Conservation (phyloP, 2,329 filamentous ascomycete genomes). For the Aspergillus fijiensis region DNA sequence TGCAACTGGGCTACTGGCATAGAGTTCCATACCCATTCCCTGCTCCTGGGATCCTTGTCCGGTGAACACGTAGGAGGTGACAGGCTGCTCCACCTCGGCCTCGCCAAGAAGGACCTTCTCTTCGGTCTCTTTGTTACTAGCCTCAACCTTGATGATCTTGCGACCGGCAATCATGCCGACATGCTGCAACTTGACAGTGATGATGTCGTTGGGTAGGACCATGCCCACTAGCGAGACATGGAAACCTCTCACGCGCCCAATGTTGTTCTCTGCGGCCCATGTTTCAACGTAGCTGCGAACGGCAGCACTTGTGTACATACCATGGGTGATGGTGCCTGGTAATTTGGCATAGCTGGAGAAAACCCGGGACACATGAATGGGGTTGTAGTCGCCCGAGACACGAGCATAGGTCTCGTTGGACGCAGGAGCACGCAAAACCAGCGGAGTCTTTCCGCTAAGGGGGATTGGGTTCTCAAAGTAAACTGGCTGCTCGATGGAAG, state of each 20-base stretch:
- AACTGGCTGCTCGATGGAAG: constrained; percentile 91
- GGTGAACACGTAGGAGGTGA: constrained; percentile 96
- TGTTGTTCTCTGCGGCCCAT: constrained; percentile 98
- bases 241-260: constrained; percentile 95
- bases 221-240: constrained; percentile 96
- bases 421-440: constrained; percentile 84
- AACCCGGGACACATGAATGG: constrained; percentile 95
- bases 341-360: constrained; percentile 95
- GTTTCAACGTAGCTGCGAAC: constrained; percentile 96
- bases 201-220: constrained; percentile 94
- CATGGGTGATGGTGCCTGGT: constrained; percentile 95
- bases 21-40: constrained; percentile 99
- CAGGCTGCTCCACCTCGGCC: constrained; percentile 95
- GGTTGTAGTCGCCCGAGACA: constrained; percentile 97
- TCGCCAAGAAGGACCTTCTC: constrained; percentile 95
- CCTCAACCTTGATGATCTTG: constrained; percentile 99
- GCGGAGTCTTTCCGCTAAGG: constrained; percentile 83
- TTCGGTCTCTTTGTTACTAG: constrained; percentile 90
- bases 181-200: constrained; percentile 93
- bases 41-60: constrained; percentile 98
- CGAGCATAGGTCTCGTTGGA: constrained; percentile 98
- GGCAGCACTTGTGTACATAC: constrained; percentile 98
- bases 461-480: constrained; percentile 98
- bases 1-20: constrained; percentile 87
- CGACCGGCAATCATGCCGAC: constrained; percentile 96